phyloP scores from a whole-genome alignment of 2,329 filamentous ascomycete species.

The Xylaria polymorpha region DNA sequence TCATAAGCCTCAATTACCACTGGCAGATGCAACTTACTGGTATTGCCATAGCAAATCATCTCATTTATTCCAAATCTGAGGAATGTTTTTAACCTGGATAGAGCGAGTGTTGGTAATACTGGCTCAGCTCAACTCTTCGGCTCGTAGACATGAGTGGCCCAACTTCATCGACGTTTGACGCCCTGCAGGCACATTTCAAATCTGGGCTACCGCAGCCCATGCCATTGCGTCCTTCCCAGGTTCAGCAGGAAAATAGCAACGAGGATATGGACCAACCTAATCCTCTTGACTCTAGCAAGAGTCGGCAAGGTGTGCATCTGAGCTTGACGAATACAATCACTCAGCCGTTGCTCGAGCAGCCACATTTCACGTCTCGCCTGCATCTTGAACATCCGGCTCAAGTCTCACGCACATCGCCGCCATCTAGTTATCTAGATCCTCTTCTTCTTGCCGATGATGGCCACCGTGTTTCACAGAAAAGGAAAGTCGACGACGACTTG shows the following conservation, averaged over 20 bases:
- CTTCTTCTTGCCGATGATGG: conserved; percentile 29
- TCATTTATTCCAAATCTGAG: not conserved
- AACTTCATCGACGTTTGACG: conserved; percentile 43
- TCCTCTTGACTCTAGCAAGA: conserved; percentile 14
- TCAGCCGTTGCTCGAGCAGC: conserved; percentile 3
- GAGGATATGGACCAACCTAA: not conserved
- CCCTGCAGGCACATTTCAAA: conserved; percentile 46
- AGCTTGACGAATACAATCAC: not conserved
- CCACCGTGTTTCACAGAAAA: conserved; percentile 11
- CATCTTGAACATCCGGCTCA: not conserved
- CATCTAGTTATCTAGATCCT: conserved; percentile 31
- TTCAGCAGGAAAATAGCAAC: conserved; percentile 1
- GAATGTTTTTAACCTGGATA: conserved; percentile 6
- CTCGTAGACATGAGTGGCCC: conserved; percentile 41
- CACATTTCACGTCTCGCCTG: not conserved
- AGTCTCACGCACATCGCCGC: conserved; percentile 16
- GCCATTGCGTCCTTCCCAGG: conserved; percentile 19
- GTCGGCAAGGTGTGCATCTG: not conserved
- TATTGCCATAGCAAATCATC: not conserved
- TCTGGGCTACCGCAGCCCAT: conserved; percentile 10
- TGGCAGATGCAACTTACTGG: not conserved
- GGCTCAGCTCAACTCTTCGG: not conserved
- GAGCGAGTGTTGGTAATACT: not conserved
- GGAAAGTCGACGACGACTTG: conserved; percentile 13
- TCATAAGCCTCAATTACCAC: conserved; percentile 3